Base-by-base conservation (phyloP, 2,329 filamentous ascomycete species). In the Tolypocladium ophioglossoides region DNA sequence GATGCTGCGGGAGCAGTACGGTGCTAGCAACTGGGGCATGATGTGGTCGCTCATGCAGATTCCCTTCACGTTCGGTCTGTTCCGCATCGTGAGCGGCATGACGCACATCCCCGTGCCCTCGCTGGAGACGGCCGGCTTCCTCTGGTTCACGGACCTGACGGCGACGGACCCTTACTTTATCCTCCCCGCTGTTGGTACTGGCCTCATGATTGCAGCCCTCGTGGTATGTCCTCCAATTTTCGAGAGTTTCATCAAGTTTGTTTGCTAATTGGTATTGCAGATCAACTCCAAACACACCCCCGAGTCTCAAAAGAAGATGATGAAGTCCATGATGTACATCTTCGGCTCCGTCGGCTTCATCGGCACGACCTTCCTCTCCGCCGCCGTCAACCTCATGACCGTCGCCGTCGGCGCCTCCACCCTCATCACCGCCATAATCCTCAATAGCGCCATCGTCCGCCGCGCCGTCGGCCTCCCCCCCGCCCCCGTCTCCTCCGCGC, bases 71-170 rank as follows among this genome's bases (percentile, higher is more conserved):
- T 90, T 84, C 68, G 90, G 91, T 62, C 84, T 87, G 56, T 97
- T 92, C 76, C 83, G 87, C 56, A 75, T 92, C 48, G 69, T 95
- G 58, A 79, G 82, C 52, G 84, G 78, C 60, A 95, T 96, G 87
- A 71, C 82, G 1, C 69, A 76, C 24, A 73, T 97, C 50, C 92
- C 92, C 4, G 89, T 96, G 6, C 92, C 92, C 0, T 85, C 83
- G 1, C 69, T 97, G 59, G 80, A 88, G 62, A 74, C 72, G 1
- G 88, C 87, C 35, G 85, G 88, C 3, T 71, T 84, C 38, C 71
- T 84, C 41, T 99, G 94, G 94, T 80, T 97, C 60, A 71, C 74
- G 2, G 87, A 97, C 68, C 70, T 99, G 58, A 85, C 89, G 0
- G 66, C 83, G 24, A 69, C 80, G 2, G 94, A 99, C 69, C 92